These are phyloP conservation scores for Dillenia turbinata DNA, from an alignment of 164 flowering plant genomes.

Conservation along the genomic window DNA sequence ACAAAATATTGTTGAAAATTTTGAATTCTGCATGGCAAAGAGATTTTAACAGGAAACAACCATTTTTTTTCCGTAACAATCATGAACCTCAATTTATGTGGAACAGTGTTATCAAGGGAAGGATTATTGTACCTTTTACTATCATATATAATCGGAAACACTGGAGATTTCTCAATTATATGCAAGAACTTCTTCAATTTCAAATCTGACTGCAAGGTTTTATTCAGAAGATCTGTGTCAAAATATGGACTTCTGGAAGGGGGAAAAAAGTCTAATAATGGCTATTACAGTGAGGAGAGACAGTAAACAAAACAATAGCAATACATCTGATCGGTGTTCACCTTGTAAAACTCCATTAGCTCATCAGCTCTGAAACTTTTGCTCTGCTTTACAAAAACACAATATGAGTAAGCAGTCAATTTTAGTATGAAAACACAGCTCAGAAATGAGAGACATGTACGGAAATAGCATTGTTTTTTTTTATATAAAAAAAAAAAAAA, in stretches of 20 bases:
- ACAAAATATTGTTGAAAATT: no score
- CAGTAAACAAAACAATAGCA: background rate
- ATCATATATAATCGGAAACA: slow-evolving; percentile 84
- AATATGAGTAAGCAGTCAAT: no score
- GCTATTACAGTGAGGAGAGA: no score
- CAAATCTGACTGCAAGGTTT: slow-evolving; percentile 70
- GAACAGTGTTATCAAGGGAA: background rate
- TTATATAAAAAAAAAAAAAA: no score
- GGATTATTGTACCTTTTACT: slow-evolving; percentile 49
- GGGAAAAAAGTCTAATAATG: no score
- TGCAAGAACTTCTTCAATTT: slow-evolving; percentile 95
- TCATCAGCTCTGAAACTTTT: slow-evolving; percentile 84
- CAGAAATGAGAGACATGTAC: no score
- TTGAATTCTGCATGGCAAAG: no score
- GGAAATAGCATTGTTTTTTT: no score
- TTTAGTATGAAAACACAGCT: no score
- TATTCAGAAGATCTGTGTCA: slow-evolving; percentile 6
- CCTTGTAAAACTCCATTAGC: slow-evolving; percentile 90
- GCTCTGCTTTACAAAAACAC: slow-evolving; percentile 27
- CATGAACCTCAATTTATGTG: no score
- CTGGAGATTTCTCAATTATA: slow-evolving; percentile 84
- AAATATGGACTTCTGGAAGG: background rate
- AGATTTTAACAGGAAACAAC: no score
- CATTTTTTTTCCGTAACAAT: no score
- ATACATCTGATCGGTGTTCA: slow-evolving; percentile 25